Percentiles rank a stretch among this genome's conserved stretches.
phyloP scores from a whole-genome alignment of 2,329 filamentous ascomycete genomes.

The Penicillium verrucosum region DNA sequence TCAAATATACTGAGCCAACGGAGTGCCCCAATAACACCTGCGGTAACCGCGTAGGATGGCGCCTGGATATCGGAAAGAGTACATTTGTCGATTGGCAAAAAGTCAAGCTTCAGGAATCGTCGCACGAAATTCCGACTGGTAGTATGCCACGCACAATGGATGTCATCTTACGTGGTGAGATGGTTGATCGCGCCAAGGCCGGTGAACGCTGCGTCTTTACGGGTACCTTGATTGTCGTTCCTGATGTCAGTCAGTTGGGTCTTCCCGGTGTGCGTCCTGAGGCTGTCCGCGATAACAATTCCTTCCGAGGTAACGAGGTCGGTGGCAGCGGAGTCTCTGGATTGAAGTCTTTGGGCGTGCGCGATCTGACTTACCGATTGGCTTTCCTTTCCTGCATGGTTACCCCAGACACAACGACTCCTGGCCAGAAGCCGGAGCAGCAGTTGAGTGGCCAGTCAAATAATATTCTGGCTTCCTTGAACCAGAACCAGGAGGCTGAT shows the following conservation, averaged over 20 bases:
- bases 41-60: constrained; percentile 88
- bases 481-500: constrained; percentile 67
- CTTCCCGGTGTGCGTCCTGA: constrained; percentile 81
- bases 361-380: constrained; percentile 90
- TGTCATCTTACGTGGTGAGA: constrained; percentile 91
- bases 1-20: constrained; percentile 93
- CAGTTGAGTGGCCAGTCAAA: constrained; percentile 68
- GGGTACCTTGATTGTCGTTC: constrained; percentile 90
- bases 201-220: constrained; percentile 99
- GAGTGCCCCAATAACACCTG: constrained; percentile 89
- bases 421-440: constrained; percentile 69
- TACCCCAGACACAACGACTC: constrained; percentile 77
- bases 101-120: constrained; percentile 96
- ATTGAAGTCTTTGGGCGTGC: constrained; percentile 86
- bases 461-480: constrained; percentile 82
- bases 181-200: constrained; percentile 94
- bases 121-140: constrained; percentile 93
- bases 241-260: constrained; percentile 91
- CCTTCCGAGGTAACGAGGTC: constrained; percentile 71
- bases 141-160: constrained; percentile 99
- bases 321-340: constrained; percentile 83
- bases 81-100: constrained; percentile 99
- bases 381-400: constrained; percentile 98
- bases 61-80: constrained; percentile 92
- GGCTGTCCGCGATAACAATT: constrained; percentile 77